Percentiles rank a stretch among this genome's conserved stretches.
Conservation (phyloP, 2,329 filamentous ascomycete species). For the Moelleriella libera region DNA sequence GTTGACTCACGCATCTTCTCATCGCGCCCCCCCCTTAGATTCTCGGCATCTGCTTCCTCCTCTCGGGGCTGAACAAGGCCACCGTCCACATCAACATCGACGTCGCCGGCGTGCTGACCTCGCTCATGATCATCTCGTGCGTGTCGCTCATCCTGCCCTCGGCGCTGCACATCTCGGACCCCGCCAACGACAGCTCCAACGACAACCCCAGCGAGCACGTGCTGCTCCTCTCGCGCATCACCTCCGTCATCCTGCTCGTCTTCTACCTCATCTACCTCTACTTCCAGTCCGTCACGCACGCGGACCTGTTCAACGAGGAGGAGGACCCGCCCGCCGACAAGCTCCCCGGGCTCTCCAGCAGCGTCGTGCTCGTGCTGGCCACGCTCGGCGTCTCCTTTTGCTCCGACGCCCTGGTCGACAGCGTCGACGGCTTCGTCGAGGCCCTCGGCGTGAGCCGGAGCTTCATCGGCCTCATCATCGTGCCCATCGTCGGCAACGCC, state of each 20-base stretch:
- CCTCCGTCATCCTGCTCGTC: slow-evolving; percentile 4
- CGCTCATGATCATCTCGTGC: slow-evolving; percentile 7
- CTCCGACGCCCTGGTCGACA: slow-evolving; percentile 13
- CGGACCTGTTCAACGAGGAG: slow-evolving; percentile 6
- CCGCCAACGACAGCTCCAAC: neutral
- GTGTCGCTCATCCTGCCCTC: slow-evolving; percentile 7
- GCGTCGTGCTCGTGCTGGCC: slow-evolving; percentile 6
- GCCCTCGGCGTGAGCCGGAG: slow-evolving; percentile 6
- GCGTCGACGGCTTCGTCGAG: slow-evolving; percentile 8
- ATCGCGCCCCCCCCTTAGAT: slow-evolving; percentile 4
- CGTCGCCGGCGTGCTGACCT: slow-evolving; percentile 6
- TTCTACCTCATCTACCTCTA: slow-evolving; percentile 7
- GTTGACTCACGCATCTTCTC: no score
- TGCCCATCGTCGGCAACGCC: slow-evolving; percentile 7
- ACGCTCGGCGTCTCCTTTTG: slow-evolving; percentile 7
- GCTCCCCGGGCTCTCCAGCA: slow-evolving; percentile 6
- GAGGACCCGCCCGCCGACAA: slow-evolving; percentile 4
- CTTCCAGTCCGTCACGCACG: slow-evolving; percentile 7
- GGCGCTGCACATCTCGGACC: slow-evolving; percentile 4
- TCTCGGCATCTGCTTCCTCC: slow-evolving; percentile 6
- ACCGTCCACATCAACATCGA: slow-evolving; percentile 6
- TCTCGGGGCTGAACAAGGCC: slow-evolving; percentile 5
- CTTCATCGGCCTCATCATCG: slow-evolving; percentile 8
- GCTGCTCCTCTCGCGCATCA: slow-evolving; percentile 6
- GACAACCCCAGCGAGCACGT: slow-evolving; percentile 2